Base-by-base conservation (phyloP, 2,329 filamentous ascomycete species). In the Curvularia eragrostidis region DNA sequence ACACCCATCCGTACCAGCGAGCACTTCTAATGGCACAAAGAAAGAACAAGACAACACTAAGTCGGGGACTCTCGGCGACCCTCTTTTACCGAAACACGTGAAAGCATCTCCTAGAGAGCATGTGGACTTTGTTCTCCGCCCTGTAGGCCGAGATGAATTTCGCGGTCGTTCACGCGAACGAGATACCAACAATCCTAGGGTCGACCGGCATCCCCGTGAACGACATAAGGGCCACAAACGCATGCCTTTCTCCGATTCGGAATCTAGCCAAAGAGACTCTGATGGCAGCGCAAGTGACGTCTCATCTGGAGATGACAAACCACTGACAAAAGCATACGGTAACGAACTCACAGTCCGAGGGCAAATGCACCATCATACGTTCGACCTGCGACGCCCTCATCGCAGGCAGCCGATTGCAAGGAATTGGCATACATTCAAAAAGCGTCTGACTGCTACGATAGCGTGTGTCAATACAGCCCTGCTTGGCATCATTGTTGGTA, bases 391-490 rank as follows among this genome's bases (percentile, higher is more conserved):
- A 47, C 76, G 67, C 4, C 57, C 78, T 58, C 84, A 88, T 64
- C 84, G 82, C 60, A 81, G 84, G 24, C 85, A 88, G 58, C 86
- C 88, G 0, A 87, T 91, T 67, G 89, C 90, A 28, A 83, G 90
- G 69, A 89, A 93, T 66, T 94, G 85, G 91, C 86, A 85, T 12
- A 80, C 82, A 7, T 72, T 77, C 19, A 85, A 89, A 63, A 94
- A 93, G 75, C 80, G 89, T 58, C 85, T 90, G 59, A 84, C 87
- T 23, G 90, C 91, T 3, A 76, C 82, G 3, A 85, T 91, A 56
- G 87, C 89, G 9, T 93, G 91, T 70, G 78, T 89, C 63, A 91
- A 90, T 65, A 91, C 90, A 5, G 86, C 88, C 13, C 79, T 91
- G 52, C 81, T 93, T 44, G 90, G 90, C 0, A 78, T 90, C 24